Evolutionary conservation across 306 rosid genomes (phyloP).

Genomic region (Gastrolobium bilobum): DNA sequence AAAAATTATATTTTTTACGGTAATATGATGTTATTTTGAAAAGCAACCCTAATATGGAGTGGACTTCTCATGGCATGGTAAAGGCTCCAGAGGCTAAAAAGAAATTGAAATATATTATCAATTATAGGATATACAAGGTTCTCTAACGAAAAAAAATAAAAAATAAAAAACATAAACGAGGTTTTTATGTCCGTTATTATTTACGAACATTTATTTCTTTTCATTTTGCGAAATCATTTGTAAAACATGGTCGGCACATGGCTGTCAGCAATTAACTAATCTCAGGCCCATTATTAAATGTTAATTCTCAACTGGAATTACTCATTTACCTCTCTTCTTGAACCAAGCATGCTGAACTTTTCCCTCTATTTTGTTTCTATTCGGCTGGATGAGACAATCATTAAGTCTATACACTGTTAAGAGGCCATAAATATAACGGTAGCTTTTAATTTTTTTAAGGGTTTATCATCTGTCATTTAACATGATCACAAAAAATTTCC

Average conservation of each 20-base stretch:
- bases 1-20: no score
- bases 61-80: no score
- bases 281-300: constrained; percentile 23
- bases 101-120: background rate
- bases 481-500: no score
- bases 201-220: constrained; percentile 2
- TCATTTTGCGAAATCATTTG: background rate
- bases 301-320: background rate
- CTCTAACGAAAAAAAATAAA: background rate
- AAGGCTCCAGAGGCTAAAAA: no score
- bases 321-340: background rate
- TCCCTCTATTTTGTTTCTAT: constrained; percentile 10
- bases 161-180: background rate
- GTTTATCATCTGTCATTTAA: no score
- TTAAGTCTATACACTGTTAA: background rate
- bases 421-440: background rate
- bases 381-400: constrained; percentile 47
- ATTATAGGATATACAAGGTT: background rate
- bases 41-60: no score
- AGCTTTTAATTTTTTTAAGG: constrained; percentile 13
- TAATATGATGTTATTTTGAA: no score
- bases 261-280: constrained; percentile 9
- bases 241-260: constrained; percentile 42
- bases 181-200: background rate
- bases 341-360: background rate